Evolutionary conservation across 768 basidiomycete genomes (phyloP), one percentile per base, ranked within the genome.

Genomic region (Suillus discolor): DNA sequence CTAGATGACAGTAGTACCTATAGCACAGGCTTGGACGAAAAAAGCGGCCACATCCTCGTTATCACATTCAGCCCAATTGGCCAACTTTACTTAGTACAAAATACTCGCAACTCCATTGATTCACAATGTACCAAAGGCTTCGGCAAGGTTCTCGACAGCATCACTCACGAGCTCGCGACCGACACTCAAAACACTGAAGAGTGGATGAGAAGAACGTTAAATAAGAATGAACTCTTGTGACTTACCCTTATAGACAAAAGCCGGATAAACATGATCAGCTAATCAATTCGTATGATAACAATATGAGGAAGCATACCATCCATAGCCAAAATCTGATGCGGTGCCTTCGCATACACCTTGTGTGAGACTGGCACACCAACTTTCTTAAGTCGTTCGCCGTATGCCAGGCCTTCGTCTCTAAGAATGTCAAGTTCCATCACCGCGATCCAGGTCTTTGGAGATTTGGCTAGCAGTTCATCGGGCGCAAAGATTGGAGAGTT

Each of bases 261-360:
- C n/a, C 3, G 44, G 45, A 25, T 36, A 31, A 12, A 36, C 31
- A 28, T 57, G 16, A 53, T 68, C 23, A 34, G 54, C n/a, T 13
- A 16, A 31, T 67, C 4, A 66, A 53, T 57, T 8, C 31, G 3
- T 55, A 41, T 39, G 53, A 47, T 16, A 51, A 25, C 15, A 28
- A 16, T 16, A 15, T 47, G 44, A 38, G 45, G 57, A 18, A 59
- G 74, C 87, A 67, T 66, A 88, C 89, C 88, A 67, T 91, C 89
- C 89, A 91, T 89, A 7, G 86, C 87, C 84, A 92, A 86, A 51
- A 90, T 85, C 1, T 85, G 89, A 78, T 92, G 90, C 36, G 90
- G 91, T 5, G 86, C 88, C 16, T 82, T 83, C 69, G 84, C 80
- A 73, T 92, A 92, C 25, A 87, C 73, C 70, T 82, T 83, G 4